Base-by-base conservation (phyloP, 176 grass and related monocot genomes). In the Guadua angustifolia region DNA sequence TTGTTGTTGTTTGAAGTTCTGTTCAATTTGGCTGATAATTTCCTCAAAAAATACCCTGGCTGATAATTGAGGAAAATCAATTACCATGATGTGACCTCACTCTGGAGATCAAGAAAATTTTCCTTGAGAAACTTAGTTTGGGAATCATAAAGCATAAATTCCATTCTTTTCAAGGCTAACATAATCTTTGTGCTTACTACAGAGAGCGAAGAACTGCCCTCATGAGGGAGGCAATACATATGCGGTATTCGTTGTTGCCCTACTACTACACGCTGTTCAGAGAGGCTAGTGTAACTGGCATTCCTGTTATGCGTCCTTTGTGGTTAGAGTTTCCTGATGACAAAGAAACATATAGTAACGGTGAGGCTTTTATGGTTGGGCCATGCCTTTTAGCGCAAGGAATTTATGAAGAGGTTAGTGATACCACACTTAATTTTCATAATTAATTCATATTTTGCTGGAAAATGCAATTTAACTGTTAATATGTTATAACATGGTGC, bases 251-350 rank as follows among this genome's bases (percentile, higher is more conserved):
- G 17, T 85, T 98, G 66, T 77, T 98, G 83, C 95, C 95, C 36
- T 95, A 98, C 52, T 98, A 91, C 78, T 98, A 98, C 74, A 95
- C 95, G 39, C 79, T 98, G 17, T 98, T 98, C 77, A 92, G 87
- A 90, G 95, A 95, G 87, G 86, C 95, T 86, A 89, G 90, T 89
- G 84, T 84, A 75, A 93, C 75, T 86, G 95, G 95, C 61, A 45
- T 98, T 75, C 95, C 95, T 83, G 75, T 98, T n/a, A 91, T 98
- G 95, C 92, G 95, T 39, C 90, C 95, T 69, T 78, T 98, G 49
- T 98, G 92, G 95, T 82, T 98, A n/a, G 95, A 98, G 83, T 98
- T 98, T 72, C 92, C 95, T 77, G 73, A 87, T 69, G 92, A 98
- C 77, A 94, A 93, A 89, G 89, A 98, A 85, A 95, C 95, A 73